phyloP scores from a whole-genome alignment of 2,329 filamentous ascomycete genomes.

The Exophiala lecanii-corni region DNA sequence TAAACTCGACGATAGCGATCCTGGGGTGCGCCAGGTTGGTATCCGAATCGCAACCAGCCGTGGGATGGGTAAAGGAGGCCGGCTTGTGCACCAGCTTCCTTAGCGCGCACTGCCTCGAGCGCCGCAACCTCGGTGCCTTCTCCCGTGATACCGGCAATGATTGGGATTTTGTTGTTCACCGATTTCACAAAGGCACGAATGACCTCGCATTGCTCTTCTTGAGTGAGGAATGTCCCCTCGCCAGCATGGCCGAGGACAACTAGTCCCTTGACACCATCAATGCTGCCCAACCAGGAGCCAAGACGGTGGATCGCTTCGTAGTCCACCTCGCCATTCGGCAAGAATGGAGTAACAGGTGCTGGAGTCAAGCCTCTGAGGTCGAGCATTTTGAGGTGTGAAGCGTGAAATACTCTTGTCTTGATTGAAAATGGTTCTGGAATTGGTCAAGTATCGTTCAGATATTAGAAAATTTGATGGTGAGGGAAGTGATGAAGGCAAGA shows the following conservation, averaged over 20 bases:
- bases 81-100: conserved; percentile 48
- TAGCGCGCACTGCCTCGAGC: conserved; percentile 48
- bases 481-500: no score
- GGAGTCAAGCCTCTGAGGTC: conserved; percentile 27
- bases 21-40: conserved; percentile 50
- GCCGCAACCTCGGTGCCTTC: conserved; percentile 52
- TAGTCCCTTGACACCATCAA: conserved; percentile 48
- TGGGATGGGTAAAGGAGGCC: conserved; percentile 51
- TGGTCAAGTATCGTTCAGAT: no score
- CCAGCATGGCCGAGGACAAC: conserved; percentile 53
- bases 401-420: no score
- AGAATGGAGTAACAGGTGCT: conserved; percentile 51
- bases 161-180: conserved; percentile 43
- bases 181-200: conserved; percentile 37
- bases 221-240: conserved; percentile 51
- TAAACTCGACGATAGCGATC: conserved; percentile 50
- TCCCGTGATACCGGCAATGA: conserved; percentile 51
- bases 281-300: conserved; percentile 51
- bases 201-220: conserved; percentile 46
- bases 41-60: conserved; percentile 53
- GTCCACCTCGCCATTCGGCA: conserved; percentile 45
- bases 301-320: conserved; percentile 51
- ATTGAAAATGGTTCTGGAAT: no score
- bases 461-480: no score
- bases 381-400: conserved; percentile 2